Percentiles rank a stretch among this genome's conserved stretches.
Evolutionary conservation across 2,329 filamentous ascomycete genomes (phyloP).

Genomic region (Diplocarpon mali): DNA sequence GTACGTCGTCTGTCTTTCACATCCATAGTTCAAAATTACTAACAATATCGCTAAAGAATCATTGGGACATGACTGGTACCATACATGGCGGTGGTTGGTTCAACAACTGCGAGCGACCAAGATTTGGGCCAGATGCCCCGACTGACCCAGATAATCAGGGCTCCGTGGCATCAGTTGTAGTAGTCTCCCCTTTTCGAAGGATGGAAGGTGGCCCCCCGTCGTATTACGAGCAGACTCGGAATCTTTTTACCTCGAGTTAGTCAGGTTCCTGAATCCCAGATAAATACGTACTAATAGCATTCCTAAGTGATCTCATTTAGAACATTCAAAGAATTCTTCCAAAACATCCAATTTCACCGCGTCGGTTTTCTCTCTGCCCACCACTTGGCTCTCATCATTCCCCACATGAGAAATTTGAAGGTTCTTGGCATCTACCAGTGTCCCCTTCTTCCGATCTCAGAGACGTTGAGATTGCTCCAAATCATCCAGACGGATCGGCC

Average conservation of each 20-base stretch:
- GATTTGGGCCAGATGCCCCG: slow-evolving; percentile 1
- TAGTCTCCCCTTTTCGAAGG: slow-evolving; percentile 12
- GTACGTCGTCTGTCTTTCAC: slow-evolving; percentile 1
- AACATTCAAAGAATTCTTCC: slow-evolving; percentile 17
- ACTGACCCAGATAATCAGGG: slow-evolving; percentile 1
- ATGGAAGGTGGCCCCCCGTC: neutral
- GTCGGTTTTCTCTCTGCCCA: slow-evolving; percentile 18
- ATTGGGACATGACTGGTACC: slow-evolving; percentile 13
- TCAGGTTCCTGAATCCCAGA: neutral
- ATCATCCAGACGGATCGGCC: slow-evolving; percentile 18
- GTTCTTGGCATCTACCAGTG: slow-evolving; percentile 23
- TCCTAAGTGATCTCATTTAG: slow-evolving; percentile 10
- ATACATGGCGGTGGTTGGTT: slow-evolving; percentile 3
- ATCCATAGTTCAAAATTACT: neutral
- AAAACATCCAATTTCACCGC: slow-evolving; percentile 22
- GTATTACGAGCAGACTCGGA: slow-evolving; percentile 12
- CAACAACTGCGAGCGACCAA: slow-evolving; percentile 11
- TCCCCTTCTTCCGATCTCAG: slow-evolving; percentile 19
- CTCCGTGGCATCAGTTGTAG: slow-evolving; percentile 5
- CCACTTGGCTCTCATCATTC: slow-evolving; percentile 19
- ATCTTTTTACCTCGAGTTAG: slow-evolving; percentile 17
- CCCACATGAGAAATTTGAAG: slow-evolving; percentile 19
- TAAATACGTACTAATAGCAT: neutral
- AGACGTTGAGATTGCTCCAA: slow-evolving; percentile 16
- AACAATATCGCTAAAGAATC: neutral